phyloP scores from a whole-genome alignment of 768 basidiomycete genomes.

The Pleurotus sapidus region DNA sequence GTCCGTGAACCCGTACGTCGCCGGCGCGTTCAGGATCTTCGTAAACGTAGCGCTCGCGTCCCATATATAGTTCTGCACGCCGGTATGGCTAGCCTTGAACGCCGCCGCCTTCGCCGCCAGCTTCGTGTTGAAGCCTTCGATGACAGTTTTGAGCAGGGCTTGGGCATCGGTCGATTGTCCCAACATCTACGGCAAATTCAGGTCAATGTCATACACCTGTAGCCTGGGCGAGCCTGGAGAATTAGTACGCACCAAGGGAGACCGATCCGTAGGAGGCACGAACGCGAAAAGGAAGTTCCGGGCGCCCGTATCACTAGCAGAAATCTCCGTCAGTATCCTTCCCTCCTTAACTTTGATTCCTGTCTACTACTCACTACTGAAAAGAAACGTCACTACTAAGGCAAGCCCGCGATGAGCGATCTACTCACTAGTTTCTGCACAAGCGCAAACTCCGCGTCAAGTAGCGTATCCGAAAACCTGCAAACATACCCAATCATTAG shows the following conservation, averaged over 20 bases:
- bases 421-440: constrained; percentile 41
- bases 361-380: constrained; percentile 25
- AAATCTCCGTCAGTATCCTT: neutral
- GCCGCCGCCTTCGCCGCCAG: constrained; percentile 34
- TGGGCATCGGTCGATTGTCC: constrained; percentile 48
- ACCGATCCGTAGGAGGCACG: constrained; percentile 38
- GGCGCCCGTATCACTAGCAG: constrained; percentile 46
- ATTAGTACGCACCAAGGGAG: constrained; percentile 31
- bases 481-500: neutral
- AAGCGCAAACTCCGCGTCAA: constrained; percentile 47
- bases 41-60: constrained; percentile 50
- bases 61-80: constrained; percentile 47
- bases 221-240: no score
- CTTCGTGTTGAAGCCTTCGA: constrained; percentile 49
- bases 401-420: constrained; percentile 11
- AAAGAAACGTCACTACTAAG: constrained; percentile 12
- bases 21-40: constrained; percentile 46
- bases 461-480: constrained; percentile 47
- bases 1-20: constrained; percentile 52
- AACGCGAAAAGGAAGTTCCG: constrained; percentile 51
- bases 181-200: constrained; percentile 13
- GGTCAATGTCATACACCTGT: neutral
- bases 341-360: neutral
- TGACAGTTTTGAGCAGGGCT: constrained; percentile 41
- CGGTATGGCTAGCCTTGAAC: constrained; percentile 42